A percentile compares a stretch with the other conserved stretches of the same genome.
These are phyloP conservation scores for Penicillium malachiteum DNA, from an alignment of 495 filamentous ascomycete genomes.

Conservation along the genomic window DNA sequence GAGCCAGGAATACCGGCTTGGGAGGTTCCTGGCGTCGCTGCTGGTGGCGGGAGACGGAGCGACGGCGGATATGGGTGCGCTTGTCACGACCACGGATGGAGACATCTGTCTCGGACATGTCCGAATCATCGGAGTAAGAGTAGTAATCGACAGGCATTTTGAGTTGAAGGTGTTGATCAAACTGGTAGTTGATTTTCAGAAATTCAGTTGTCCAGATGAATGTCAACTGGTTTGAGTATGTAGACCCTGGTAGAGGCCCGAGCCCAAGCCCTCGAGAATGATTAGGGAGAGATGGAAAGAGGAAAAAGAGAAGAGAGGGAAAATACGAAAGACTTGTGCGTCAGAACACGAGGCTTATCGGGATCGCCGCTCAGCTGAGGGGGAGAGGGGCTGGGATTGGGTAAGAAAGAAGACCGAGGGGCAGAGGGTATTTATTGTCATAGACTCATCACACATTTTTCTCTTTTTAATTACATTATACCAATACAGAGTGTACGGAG, in stretches of 20 bases:
- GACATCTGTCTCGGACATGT: slow-evolving; percentile 42
- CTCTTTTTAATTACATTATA: too few species aligned
- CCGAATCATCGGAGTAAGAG: slow-evolving; percentile 29
- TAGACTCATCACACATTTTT: background rate
- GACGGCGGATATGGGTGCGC: slow-evolving; percentile 25
- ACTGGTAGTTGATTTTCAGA: background rate
- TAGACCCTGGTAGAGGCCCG: slow-evolving; percentile 3
- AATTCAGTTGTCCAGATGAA: background rate
- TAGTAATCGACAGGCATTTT: slow-evolving; percentile 19
- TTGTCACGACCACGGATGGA: slow-evolving; percentile 29
- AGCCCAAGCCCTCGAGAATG: slow-evolving; percentile 4
- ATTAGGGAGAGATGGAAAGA: slow-evolving; percentile 3
- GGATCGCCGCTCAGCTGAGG: slow-evolving; percentile 16
- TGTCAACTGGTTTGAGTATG: background rate
- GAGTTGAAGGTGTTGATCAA: slow-evolving; percentile 12
- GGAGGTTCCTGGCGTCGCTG: slow-evolving; percentile 24
- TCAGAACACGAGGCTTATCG: slow-evolving; percentile 11
- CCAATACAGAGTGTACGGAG: too few species aligned
- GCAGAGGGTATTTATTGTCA: slow-evolving; percentile 1
- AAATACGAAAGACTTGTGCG: background rate
- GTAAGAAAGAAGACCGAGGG: background rate
- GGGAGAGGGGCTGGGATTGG: slow-evolving; percentile 8
- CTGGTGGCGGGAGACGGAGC: slow-evolving; percentile 41
- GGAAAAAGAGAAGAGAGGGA: slow-evolving; percentile 13
- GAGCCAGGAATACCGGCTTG: slow-evolving; percentile 13